phyloP scores from a whole-genome alignment of 1,284 basidiomycete genomes.

The Apiotrichum gamsii region DNA sequence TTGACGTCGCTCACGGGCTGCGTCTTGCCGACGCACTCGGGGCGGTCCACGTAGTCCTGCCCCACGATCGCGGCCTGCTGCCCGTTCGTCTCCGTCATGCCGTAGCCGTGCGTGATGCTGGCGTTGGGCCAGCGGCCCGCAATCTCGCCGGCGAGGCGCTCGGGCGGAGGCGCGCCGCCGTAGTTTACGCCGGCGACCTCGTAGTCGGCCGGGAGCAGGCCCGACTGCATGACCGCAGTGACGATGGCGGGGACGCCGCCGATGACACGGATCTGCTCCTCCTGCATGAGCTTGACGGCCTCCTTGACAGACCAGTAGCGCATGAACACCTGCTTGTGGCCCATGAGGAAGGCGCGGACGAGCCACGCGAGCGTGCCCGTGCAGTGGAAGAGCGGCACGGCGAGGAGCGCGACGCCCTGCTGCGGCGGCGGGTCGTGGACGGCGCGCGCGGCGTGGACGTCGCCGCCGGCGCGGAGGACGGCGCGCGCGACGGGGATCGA shows the following conservation, averaged over 20 bases:
- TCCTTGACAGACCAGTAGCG: conserved; percentile 30
- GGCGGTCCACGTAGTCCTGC: conserved; percentile 29
- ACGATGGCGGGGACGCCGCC: conserved; percentile 43
- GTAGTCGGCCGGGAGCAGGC: conserved; percentile 22
- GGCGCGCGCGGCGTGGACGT: not conserved
- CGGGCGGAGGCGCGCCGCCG: conserved; percentile 40
- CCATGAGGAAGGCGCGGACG: conserved; percentile 29
- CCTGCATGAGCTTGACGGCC: conserved; percentile 28
- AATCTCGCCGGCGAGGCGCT: conserved; percentile 30
- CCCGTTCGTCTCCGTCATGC: conserved; percentile 42
- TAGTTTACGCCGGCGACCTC: conserved; percentile 35
- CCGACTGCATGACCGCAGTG: conserved; percentile 29
- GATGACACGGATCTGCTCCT: conserved; percentile 34
- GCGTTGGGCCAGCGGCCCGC: conserved; percentile 31
- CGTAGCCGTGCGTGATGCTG: conserved; percentile 30
- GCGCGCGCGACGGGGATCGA: conserved; percentile 13
- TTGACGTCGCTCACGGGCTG: conserved; percentile 33
- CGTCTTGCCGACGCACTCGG: conserved; percentile 21
- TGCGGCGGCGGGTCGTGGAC: conserved; percentile 10
- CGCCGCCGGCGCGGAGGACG: conserved; percentile 25
- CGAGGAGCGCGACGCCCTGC: conserved; percentile 15
- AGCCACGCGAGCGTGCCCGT: conserved; percentile 42
- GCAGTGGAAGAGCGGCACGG: conserved; percentile 44
- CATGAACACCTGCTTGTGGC: conserved; percentile 36
- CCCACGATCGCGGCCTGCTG: conserved; percentile 35